A percentile compares a stretch with the other conserved stretches of the same genome.
phyloP scores from a whole-genome alignment of 2,329 filamentous ascomycete species.

The Xylaria arbuscula region DNA sequence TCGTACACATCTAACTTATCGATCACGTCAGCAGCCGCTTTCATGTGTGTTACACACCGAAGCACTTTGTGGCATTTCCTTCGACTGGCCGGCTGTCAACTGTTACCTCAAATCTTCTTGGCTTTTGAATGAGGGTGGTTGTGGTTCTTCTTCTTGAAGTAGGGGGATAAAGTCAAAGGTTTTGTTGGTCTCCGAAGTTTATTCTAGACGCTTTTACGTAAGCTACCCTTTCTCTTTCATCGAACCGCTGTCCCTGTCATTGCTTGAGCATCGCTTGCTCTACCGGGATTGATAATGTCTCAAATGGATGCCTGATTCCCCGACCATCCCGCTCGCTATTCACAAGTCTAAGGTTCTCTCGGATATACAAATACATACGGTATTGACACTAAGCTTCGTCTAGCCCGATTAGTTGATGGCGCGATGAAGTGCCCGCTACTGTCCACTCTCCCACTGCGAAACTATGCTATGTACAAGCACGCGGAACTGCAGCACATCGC shows the following conservation, averaged over 20 bases:
- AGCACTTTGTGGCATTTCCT: too few relatives aligned
- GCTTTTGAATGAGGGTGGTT: too few relatives aligned
- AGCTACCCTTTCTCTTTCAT: too few relatives aligned
- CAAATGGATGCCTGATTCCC: background rate
- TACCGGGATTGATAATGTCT: background rate
- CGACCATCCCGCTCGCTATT: too few relatives aligned
- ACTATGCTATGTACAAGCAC: background rate
- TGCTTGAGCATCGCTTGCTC: background rate
- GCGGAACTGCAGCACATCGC: background rate
- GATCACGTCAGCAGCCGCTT: background rate
- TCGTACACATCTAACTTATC: background rate
- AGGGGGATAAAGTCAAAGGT: too few relatives aligned
- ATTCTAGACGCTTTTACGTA: too few relatives aligned
- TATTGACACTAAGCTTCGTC: background rate
- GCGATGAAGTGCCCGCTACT: background rate
- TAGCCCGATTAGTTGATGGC: background rate
- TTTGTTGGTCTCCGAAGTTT: too few relatives aligned
- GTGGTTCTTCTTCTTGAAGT: too few relatives aligned
- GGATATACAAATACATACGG: background rate
- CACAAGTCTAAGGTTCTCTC: background rate
- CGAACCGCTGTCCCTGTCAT: too few relatives aligned
- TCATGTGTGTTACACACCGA: background rate
- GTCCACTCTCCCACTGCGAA: background rate
- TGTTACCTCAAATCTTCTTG: too few relatives aligned
- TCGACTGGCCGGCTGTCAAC: too few relatives aligned